These are phyloP conservation scores for Mortierella sp. DNA, from an alignment of 371 early-diverging fungal species.

Conservation along the genomic window DNA sequence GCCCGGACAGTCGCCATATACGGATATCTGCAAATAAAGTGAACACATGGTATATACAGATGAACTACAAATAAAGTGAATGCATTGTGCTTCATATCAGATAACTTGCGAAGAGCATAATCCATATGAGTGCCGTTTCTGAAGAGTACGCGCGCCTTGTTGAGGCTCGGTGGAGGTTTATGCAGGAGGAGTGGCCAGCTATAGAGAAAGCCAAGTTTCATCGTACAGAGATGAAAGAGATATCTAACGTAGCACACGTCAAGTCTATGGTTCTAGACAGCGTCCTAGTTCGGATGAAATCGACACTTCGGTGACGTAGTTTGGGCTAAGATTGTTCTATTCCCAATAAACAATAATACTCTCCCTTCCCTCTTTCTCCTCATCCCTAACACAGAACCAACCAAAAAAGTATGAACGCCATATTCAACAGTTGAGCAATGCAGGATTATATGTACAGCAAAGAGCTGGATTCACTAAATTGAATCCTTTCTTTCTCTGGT, in stretches of 20 bases:
- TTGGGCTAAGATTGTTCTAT: too few relatives aligned
- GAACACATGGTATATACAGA: too few relatives aligned
- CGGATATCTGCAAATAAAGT: too few relatives aligned
- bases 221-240: slow-evolving; percentile 9
- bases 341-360: too few relatives aligned
- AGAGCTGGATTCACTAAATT: background rate
- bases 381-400: background rate
- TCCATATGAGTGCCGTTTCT: background rate
- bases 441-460: background rate
- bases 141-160: background rate
- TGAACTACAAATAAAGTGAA: too few relatives aligned
- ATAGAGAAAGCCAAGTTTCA: slow-evolving; percentile 1
- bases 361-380: background rate
- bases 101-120: too few relatives aligned
- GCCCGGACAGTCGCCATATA: too few relatives aligned
- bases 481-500: background rate
- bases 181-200: slow-evolving; percentile 8
- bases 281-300: too few relatives aligned
- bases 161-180: background rate
- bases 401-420: background rate
- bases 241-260: background rate
- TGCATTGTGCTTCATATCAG: too few relatives aligned
- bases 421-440: background rate
- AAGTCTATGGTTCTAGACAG: background rate
- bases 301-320: too few relatives aligned